phyloP scores from a whole-genome alignment of 1,139 yeast species.

The Geotrichum australiense region DNA sequence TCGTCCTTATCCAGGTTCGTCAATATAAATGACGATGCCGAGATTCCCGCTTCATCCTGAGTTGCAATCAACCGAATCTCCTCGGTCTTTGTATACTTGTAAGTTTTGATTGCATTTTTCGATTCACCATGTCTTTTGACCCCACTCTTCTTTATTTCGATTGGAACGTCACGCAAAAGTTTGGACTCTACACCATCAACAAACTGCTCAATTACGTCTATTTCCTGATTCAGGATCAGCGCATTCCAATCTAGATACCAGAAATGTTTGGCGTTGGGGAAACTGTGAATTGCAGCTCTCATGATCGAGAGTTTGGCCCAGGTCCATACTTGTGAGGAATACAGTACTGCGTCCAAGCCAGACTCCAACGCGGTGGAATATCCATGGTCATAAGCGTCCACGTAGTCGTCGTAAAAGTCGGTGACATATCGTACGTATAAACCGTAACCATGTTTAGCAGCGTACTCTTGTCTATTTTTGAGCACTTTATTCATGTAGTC shows the following conservation, averaged over 20 bases:
- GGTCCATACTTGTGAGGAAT: conserved; percentile 25
- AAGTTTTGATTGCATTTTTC: conserved; percentile 59
- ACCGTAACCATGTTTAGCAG: conserved; percentile 68
- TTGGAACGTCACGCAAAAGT: conserved; percentile 58
- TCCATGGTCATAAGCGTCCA: conserved; percentile 8
- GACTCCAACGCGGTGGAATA: background rate
- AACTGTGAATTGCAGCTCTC: conserved; percentile 81
- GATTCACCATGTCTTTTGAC: conserved; percentile 42
- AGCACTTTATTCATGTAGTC: conserved; percentile 57
- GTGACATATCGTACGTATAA: conserved; percentile 73
- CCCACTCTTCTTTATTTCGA: conserved; percentile 35
- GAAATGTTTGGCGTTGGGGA: conserved; percentile 76
- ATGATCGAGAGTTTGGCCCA: conserved; percentile 58
- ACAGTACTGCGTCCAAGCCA: background rate
- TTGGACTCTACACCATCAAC: conserved; percentile 51
- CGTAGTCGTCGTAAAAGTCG: conserved; percentile 40
- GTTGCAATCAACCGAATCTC: conserved; percentile 55
- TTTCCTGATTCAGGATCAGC: conserved; percentile 56
- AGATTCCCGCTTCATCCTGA: conserved; percentile 53
- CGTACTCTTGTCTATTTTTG: conserved; percentile 79
- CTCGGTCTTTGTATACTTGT: conserved; percentile 49
- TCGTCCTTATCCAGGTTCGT: conserved; percentile 37
- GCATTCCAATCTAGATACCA: conserved; percentile 69
- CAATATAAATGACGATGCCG: conserved; percentile 61
- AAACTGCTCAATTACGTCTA: conserved; percentile 51